phyloP scores from a whole-genome alignment of 2,329 filamentous ascomycete species.

The Gliomastix tumulicola region DNA sequence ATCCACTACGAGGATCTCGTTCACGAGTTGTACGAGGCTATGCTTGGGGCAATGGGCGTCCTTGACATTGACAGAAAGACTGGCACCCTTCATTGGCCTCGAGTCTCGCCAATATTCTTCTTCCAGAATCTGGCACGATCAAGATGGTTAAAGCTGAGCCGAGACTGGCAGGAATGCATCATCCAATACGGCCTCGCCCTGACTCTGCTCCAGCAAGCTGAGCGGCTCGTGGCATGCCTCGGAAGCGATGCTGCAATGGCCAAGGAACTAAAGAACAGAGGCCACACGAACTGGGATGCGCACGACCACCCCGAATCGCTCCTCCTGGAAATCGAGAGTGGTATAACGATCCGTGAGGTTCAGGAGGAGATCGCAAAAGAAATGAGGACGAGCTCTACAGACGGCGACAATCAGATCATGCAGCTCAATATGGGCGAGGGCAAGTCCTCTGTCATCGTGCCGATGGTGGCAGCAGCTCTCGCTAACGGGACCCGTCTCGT shows the following conservation, averaged over 20 bases:
- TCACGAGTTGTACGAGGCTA: too few relatives aligned
- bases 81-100: too few relatives aligned
- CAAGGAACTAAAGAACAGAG: slow-evolving; percentile 35
- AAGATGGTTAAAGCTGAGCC: not conserved
- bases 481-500: slow-evolving; percentile 38
- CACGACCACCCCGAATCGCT: slow-evolving; percentile 53
- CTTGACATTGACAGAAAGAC: too few relatives aligned
- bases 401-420: slow-evolving; percentile 48
- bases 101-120: not conserved
- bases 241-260: not conserved
- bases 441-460: slow-evolving; percentile 43
- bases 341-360: slow-evolving; percentile 53
- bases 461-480: slow-evolving; percentile 38
- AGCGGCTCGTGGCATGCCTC: not conserved
- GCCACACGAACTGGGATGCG: slow-evolving; percentile 52
- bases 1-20: too few relatives aligned
- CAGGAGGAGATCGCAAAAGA: slow-evolving; percentile 57
- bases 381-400: slow-evolving; percentile 33
- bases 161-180: not conserved
- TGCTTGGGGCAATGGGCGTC: too few relatives aligned
- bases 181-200: not conserved
- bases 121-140: not conserved
- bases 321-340: slow-evolving; percentile 58
- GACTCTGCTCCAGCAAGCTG: not conserved
- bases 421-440: slow-evolving; percentile 64